A percentile compares a stretch with the other conserved stretches of the same genome.
phyloP scores from a whole-genome alignment of 148 eudicot species.

The Spergularia marina region DNA sequence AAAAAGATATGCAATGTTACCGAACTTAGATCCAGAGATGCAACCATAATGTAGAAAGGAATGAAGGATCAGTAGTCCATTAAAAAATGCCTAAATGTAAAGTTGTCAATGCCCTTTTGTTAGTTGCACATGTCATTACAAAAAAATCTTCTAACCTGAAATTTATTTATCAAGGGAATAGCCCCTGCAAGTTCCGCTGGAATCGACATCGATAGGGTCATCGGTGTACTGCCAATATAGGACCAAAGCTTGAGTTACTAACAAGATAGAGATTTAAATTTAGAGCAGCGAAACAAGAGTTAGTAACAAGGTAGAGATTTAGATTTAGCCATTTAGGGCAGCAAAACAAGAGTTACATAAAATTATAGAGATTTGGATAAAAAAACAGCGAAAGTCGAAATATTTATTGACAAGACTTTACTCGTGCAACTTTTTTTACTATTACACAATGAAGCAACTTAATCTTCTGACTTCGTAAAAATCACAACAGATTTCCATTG shows the following conservation, averaged over 20 bases:
- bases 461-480: neutral
- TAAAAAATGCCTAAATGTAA: neutral
- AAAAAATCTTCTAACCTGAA: conserved; percentile 60
- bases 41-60: neutral
- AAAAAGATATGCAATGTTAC: neutral
- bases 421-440: neutral
- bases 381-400: too few species aligned
- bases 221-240: conserved; percentile 72
- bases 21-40: neutral
- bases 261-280: neutral
- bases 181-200: conserved; percentile 97
- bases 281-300: too few species aligned
- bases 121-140: neutral
- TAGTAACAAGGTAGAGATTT: too few species aligned
- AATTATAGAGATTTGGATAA: too few species aligned
- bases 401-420: too few species aligned
- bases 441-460: neutral
- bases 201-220: conserved; percentile 77
- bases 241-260: conserved; percentile 10
- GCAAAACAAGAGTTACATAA: too few species aligned
- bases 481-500: too few species aligned
- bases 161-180: conserved; percentile 86
- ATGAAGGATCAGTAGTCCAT: neutral
- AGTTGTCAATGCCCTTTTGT: neutral
- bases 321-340: too few species aligned